Conservation (phyloP, 2,329 filamentous ascomycete species). For the Colletotrichum siamense region DNA sequence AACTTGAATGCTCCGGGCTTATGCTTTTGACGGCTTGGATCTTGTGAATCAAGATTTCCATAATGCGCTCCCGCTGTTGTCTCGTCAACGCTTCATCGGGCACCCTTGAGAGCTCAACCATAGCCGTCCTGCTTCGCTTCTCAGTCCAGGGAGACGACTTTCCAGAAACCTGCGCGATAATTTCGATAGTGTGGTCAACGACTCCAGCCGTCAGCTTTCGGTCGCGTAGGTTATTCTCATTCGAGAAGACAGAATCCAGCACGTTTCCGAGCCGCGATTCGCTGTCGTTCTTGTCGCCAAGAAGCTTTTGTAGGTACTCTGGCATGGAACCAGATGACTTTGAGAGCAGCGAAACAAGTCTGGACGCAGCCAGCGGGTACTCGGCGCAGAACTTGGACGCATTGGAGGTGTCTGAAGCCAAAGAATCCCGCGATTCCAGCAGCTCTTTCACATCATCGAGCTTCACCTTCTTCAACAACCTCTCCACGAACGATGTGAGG, state of each 20-base stretch:
- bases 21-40: conserved; percentile 29
- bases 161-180: conserved; percentile 26
- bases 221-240: conserved; percentile 43
- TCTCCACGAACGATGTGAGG: conserved; percentile 36
- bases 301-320: neutral
- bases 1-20: conserved; percentile 36
- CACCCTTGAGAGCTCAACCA: conserved; percentile 32
- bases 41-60: conserved; percentile 36
- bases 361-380: conserved; percentile 11
- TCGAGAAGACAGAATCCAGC: conserved; percentile 37
- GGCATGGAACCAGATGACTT: conserved; percentile 1
- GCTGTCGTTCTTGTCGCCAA: neutral
- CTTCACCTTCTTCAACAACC: conserved; percentile 28
- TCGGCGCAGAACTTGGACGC: conserved; percentile 10
- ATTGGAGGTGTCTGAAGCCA: neutral
- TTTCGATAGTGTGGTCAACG: conserved; percentile 35
- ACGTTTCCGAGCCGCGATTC: conserved; percentile 23
- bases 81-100: conserved; percentile 47
- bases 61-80: conserved; percentile 47
- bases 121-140: neutral
- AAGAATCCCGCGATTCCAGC: neutral
- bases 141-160: conserved; percentile 11
- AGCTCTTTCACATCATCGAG: neutral
- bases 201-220: conserved; percentile 34
- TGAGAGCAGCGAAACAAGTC: conserved; percentile 9